Percentiles rank a stretch among this genome's conserved stretches.
Conservation (phyloP, 371 early-diverging fungal species). For the Mortierella sp. region DNA sequence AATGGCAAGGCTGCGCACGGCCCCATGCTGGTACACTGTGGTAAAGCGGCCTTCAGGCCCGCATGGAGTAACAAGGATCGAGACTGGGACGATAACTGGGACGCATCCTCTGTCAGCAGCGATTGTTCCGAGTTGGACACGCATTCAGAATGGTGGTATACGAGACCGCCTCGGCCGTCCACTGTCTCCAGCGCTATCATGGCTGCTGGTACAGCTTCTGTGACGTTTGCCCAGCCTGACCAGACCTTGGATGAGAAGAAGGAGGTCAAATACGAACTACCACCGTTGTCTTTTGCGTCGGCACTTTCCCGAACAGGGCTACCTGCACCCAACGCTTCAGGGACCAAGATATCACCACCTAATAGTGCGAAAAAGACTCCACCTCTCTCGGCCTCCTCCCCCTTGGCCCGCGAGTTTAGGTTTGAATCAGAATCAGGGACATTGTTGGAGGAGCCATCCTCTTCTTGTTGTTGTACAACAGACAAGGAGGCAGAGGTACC, state of each 20-base stretch:
- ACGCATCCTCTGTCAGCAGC: conserved; percentile 37
- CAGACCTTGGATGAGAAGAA: neutral
- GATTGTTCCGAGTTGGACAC: conserved; percentile 43
- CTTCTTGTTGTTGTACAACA: too few species aligned
- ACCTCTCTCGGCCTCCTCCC: conserved; percentile 32
- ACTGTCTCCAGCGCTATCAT: conserved; percentile 15
- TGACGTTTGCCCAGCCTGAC: conserved; percentile 26
- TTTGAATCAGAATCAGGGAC: conserved; percentile 19
- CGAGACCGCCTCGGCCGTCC: conserved; percentile 30
- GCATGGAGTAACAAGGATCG: conserved; percentile 34
- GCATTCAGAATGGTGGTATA: conserved; percentile 48
- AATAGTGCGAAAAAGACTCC: conserved; percentile 21
- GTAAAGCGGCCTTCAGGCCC: conserved; percentile 31
- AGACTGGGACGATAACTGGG: conserved; percentile 51
- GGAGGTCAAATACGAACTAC: neutral
- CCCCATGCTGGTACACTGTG: conserved; percentile 22
- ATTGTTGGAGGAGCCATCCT: neutral
- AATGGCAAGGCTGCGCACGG: conserved; percentile 7
- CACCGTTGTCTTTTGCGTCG: neutral
- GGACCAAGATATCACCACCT: neutral
- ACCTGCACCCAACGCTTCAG: too few species aligned
- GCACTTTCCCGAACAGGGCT: neutral
- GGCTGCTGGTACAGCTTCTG: conserved; percentile 12
- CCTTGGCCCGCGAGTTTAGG: conserved; percentile 37
- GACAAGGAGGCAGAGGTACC: neutral